Conservation (phyloP, 192 early-diverging fungal genomes). For the Dissophora globulifera region DNA sequence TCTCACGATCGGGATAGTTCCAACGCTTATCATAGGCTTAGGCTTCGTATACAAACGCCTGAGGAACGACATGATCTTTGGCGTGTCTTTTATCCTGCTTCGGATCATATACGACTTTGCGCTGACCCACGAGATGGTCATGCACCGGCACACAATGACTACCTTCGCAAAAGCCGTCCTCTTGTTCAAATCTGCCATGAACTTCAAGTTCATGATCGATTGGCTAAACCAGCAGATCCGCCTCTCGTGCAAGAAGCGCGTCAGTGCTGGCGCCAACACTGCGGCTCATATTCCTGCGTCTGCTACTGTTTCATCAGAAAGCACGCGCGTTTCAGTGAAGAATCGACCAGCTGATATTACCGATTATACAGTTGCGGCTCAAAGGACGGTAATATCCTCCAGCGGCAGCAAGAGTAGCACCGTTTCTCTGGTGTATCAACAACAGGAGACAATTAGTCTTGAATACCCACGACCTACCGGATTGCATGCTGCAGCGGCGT, state of each 20-base stretch:
- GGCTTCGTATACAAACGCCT: conserved; percentile 24
- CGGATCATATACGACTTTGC: conserved; percentile 22
- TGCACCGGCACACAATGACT: background rate
- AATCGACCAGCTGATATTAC: too few relatives aligned
- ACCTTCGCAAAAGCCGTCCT: background rate
- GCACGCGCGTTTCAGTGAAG: background rate
- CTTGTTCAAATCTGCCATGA: conserved; percentile 27
- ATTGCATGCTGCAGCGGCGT: too few relatives aligned
- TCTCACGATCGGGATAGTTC: conserved; percentile 1
- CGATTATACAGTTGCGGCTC: too few relatives aligned
- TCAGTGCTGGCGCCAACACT: background rate
- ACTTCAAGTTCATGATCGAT: conserved; percentile 27
- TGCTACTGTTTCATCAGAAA: background rate
- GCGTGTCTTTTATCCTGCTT: conserved; percentile 3
- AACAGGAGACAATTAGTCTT: too few relatives aligned
- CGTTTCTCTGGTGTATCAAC: too few relatives aligned
- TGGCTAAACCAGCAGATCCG: conserved; percentile 36
- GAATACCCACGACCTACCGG: too few relatives aligned
- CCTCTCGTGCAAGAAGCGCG: background rate
- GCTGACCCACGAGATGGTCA: conserved; percentile 21
- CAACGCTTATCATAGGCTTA: conserved; percentile 30
- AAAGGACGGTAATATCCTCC: too few relatives aligned
- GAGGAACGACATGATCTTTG: conserved; percentile 29
- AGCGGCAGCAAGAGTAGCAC: too few relatives aligned
- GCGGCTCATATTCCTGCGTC: background rate